These are phyloP conservation scores for Pseudognaphalium luteoalbum DNA, from an alignment of 129 eudicot species.

Conservation along the genomic window DNA sequence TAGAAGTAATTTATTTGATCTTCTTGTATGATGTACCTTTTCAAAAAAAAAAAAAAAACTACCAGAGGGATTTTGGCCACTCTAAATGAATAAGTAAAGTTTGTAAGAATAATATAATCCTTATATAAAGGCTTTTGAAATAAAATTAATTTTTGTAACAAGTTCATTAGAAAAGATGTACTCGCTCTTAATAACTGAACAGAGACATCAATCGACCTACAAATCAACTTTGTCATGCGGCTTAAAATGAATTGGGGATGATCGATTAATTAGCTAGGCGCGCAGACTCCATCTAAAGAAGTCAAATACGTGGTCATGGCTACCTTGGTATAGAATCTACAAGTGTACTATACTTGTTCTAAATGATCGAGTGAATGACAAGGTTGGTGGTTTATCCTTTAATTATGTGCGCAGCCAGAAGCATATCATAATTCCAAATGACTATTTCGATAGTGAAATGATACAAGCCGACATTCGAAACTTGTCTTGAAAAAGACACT, in stretches of 20 bases:
- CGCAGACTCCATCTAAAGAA: not conserved
- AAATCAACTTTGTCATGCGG: not conserved
- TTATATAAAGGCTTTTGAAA: too few species aligned
- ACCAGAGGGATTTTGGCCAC: too few species aligned
- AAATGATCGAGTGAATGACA: too few species aligned
- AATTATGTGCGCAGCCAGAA: not conserved
- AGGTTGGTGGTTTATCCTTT: slow-evolving; percentile 9
- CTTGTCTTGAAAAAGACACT: not conserved
- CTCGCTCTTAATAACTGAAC: too few species aligned
- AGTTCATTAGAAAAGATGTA: too few species aligned
- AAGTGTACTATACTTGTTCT: too few species aligned
- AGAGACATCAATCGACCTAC: not conserved
- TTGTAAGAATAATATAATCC: too few species aligned
- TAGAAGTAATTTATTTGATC: too few species aligned
- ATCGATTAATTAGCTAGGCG: not conserved
- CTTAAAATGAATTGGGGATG: not conserved
- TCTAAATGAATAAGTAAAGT: too few species aligned
- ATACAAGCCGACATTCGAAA: not conserved
- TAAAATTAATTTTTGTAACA: too few species aligned
- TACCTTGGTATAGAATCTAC: not conserved
- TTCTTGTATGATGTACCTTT: too few species aligned
- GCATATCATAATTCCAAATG: not conserved
- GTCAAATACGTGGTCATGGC: not conserved
- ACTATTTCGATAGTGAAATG: slow-evolving; percentile 17
- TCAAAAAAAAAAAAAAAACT: too few species aligned